Evolutionary conservation across 345 rosid species (phyloP).

Genomic region (Pugionium dolabratum): DNA sequence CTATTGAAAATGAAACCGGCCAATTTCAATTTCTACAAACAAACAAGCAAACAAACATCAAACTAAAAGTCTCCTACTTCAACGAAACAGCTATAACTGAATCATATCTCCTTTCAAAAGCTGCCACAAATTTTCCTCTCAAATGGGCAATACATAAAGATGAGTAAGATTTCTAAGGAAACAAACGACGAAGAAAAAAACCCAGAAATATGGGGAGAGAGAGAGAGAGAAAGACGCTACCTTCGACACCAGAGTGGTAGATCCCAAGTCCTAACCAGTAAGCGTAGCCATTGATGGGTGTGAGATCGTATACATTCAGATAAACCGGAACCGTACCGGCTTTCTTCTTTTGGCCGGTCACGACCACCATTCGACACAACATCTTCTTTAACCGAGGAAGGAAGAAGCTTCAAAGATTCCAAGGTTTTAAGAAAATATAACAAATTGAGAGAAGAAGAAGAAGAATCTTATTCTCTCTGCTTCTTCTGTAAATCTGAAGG

Average conservation of each 20-base stretch:
- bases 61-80: constrained; percentile 14
- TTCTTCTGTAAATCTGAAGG: constrained; percentile 24
- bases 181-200: too few species aligned
- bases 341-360: constrained; percentile 64
- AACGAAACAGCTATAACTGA: background rate
- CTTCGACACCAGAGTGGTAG: constrained; percentile 98
- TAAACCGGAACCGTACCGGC: constrained; percentile 83
- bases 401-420: background rate
- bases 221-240: constrained; percentile 35
- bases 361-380: constrained; percentile 65
- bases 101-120: constrained; percentile 7
- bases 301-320: constrained; percentile 92
- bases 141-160: background rate
- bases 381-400: constrained; percentile 37
- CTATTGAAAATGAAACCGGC: constrained; percentile 18
- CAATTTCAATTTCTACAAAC: constrained; percentile 32
- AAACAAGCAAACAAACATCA: constrained; percentile 19
- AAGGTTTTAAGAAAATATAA: background rate
- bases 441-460: background rate
- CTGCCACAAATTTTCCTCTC: background rate
- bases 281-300: constrained; percentile 95
- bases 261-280: constrained; percentile 97
- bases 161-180: background rate
- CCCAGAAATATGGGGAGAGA: background rate
- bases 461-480: constrained; percentile 30